Evolutionary conservation across 2,329 filamentous ascomycete genomes (phyloP).

Genomic region (Pestalotiopsis sp.): DNA sequence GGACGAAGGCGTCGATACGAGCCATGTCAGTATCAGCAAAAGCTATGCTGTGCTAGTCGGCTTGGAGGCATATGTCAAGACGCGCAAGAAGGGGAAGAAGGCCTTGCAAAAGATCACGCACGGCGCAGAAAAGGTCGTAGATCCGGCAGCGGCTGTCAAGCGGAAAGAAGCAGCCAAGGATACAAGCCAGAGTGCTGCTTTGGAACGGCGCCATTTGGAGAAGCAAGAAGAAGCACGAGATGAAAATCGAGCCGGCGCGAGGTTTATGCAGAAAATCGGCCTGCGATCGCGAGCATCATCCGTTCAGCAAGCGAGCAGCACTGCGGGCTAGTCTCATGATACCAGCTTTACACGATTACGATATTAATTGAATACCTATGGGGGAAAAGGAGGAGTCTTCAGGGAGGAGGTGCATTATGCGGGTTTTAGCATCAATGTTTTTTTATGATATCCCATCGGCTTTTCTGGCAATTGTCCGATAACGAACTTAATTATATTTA

Average conservation of each 20-base stretch:
- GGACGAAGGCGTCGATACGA: conserved; percentile 77
- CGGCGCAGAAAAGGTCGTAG: conserved; percentile 60
- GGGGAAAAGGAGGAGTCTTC: background rate
- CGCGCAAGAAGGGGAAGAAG: conserved; percentile 65
- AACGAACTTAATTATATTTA: background rate
- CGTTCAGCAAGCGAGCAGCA: background rate
- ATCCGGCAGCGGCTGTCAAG: conserved; percentile 60
- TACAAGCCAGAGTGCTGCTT: conserved; percentile 61
- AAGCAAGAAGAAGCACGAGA: conserved; percentile 36
- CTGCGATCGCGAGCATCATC: conserved; percentile 29
- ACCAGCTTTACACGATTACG: background rate
- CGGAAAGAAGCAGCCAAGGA: conserved; percentile 64
- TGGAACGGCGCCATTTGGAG: conserved; percentile 48
- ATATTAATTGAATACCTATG: background rate
- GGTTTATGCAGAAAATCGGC: conserved; percentile 45
- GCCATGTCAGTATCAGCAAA: conserved; percentile 75
- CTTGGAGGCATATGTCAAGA: conserved; percentile 77
- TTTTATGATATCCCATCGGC: background rate
- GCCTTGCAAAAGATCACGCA: conserved; percentile 52
- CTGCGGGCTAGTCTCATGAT: background rate
- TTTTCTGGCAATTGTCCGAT: background rate
- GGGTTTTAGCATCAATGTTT: background rate
- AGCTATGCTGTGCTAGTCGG: conserved; percentile 83
- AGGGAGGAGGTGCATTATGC: background rate
- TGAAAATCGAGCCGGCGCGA: conserved; percentile 41